phyloP scores from a whole-genome alignment of 2,329 filamentous ascomycete species.

The Boeremia lycopersici region DNA sequence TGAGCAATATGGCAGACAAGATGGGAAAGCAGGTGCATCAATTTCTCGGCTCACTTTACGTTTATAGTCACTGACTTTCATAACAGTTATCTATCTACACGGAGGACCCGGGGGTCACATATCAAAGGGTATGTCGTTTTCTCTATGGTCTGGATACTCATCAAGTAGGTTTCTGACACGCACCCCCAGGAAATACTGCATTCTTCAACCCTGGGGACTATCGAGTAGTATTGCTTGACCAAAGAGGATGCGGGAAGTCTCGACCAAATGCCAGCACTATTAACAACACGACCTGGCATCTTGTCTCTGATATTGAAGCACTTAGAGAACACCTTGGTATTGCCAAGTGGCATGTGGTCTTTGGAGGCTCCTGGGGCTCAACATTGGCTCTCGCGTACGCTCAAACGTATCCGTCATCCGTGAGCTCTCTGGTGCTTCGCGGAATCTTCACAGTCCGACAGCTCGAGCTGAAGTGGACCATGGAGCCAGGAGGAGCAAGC shows the following conservation, averaged over 20 bases:
- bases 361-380: constrained; percentile 58
- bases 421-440: constrained; percentile 50
- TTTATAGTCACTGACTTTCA: not conserved
- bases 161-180: not conserved
- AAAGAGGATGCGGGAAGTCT: constrained; percentile 55
- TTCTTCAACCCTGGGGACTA: constrained; percentile 55
- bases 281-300: constrained; percentile 54
- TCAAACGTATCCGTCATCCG: constrained; percentile 49
- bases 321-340: constrained; percentile 52
- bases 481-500: constrained; percentile 32
- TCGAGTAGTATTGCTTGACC: constrained; percentile 55
- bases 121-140: constrained; percentile 28
- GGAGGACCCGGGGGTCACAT: constrained; percentile 52
- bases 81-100: constrained; percentile 50
- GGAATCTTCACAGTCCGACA: constrained; percentile 51
- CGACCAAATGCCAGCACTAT: constrained; percentile 48
- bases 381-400: constrained; percentile 54
- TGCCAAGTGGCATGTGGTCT: constrained; percentile 53
- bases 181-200: constrained; percentile 34
- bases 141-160: not conserved
- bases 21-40: constrained; percentile 47
- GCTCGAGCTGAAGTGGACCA: constrained; percentile 48
- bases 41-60: too few relatives aligned
- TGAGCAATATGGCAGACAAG: constrained; percentile 47
- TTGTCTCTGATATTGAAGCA: constrained; percentile 54